These are phyloP conservation scores for Aspergillus sp. DNA, from an alignment of 2,329 filamentous ascomycete genomes.

Conservation along the genomic window DNA sequence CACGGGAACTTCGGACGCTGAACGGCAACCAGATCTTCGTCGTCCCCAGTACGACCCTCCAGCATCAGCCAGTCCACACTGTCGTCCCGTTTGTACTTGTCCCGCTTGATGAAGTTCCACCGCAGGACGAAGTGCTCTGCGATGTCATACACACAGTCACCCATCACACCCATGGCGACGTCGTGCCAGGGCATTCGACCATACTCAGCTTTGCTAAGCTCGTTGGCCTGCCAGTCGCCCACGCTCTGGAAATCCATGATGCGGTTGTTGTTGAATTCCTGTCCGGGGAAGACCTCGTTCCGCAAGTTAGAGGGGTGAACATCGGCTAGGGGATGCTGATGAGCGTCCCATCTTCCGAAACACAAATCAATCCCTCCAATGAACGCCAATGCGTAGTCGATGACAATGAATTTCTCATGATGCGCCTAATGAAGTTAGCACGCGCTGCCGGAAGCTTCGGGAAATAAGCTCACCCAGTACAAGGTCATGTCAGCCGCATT, in stretches of 20 bases:
- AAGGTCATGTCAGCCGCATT: conserved; percentile 95
- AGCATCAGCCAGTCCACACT: conserved; percentile 83
- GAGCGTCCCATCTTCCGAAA: conserved; percentile 90
- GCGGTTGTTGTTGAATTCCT: conserved; percentile 97
- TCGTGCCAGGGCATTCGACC: conserved; percentile 99
- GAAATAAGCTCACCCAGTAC: conserved; percentile 65
- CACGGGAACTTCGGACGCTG: conserved; percentile 87
- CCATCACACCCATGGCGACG: conserved; percentile 86
- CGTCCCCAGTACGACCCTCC: conserved; percentile 71
- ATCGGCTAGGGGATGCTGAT: conserved; percentile 83
- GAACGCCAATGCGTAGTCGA: conserved; percentile 88
- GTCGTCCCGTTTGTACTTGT: conserved; percentile 92
- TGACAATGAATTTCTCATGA: conserved; percentile 95
- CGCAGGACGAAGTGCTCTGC: conserved; percentile 92
- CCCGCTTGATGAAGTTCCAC: conserved; percentile 96
- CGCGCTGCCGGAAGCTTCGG: too few relatives aligned
- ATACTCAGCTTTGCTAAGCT: conserved; percentile 85
- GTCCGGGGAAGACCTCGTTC: conserved; percentile 88
- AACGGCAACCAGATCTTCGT: conserved; percentile 85
- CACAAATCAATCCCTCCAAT: conserved; percentile 94
- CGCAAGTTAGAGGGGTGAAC: conserved; percentile 80
- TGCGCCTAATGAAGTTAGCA: conserved; percentile 60
- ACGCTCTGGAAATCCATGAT: conserved; percentile 95
- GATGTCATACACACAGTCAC: conserved; percentile 88
- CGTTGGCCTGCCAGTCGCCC: conserved; percentile 88